These are phyloP conservation scores for Parathielavia hyrcaniae DNA, from an alignment of 495 filamentous ascomycete species.

Conservation along the genomic window DNA sequence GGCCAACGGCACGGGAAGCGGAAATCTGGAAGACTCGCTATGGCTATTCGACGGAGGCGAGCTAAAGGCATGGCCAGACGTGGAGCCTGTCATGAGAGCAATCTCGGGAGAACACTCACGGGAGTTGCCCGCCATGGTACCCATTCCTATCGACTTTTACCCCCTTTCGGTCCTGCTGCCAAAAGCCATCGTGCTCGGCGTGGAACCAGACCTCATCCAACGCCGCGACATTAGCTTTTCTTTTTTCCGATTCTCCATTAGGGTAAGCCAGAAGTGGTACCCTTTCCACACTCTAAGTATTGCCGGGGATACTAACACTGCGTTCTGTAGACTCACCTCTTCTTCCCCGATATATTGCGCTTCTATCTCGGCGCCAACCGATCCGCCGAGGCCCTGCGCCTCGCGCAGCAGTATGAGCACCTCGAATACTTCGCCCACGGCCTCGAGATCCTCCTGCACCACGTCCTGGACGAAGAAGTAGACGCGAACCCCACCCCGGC, in stretches of 20 bases:
- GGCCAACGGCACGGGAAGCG: slow-evolving; percentile 33
- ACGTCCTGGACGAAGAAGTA: slow-evolving; percentile 90
- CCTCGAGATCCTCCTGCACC: slow-evolving; percentile 85
- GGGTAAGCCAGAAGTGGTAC: slow-evolving; percentile 44
- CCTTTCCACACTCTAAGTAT: no score
- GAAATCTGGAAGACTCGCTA: slow-evolving; percentile 72
- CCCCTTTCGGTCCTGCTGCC: slow-evolving; percentile 77
- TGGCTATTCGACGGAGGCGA: slow-evolving; percentile 89
- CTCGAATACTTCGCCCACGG: slow-evolving; percentile 89
- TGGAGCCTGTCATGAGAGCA: slow-evolving; percentile 75
- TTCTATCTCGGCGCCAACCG: slow-evolving; percentile 67
- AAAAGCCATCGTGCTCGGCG: slow-evolving; percentile 82
- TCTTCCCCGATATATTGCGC: slow-evolving; percentile 79
- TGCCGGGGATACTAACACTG: not conserved
- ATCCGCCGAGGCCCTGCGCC: slow-evolving; percentile 62
- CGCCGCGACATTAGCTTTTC: slow-evolving; percentile 84
- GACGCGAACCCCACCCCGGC: slow-evolving; percentile 58
- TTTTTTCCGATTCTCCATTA: slow-evolving; percentile 73
- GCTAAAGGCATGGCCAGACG: slow-evolving; percentile 79
- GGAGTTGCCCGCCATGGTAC: slow-evolving; percentile 59
- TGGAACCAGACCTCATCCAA: slow-evolving; percentile 88
- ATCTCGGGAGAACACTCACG: slow-evolving; percentile 52
- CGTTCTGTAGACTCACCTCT: slow-evolving; percentile 65
- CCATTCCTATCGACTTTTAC: slow-evolving; percentile 77
- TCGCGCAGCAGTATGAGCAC: slow-evolving; percentile 76